A percentile compares a stretch with the other conserved stretches of the same genome.
Evolutionary conservation across 2,329 filamentous ascomycete genomes (phyloP).

Genomic region (Botrytis sinoallii): DNA sequence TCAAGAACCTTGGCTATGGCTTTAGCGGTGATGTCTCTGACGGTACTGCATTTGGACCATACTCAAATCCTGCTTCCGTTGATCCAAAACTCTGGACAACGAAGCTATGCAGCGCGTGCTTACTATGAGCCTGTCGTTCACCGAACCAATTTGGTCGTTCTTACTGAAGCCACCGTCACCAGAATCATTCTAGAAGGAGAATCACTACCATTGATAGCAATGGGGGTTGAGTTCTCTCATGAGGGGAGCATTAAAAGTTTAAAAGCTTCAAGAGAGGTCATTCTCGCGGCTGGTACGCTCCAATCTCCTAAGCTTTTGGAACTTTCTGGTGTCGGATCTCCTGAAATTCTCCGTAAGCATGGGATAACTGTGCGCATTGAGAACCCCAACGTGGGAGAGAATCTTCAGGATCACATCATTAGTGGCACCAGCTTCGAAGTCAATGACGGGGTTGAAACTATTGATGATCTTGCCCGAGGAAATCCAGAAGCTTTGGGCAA

Average conservation of each 20-base stretch:
- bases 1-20: background rate
- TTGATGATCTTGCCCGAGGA: background rate
- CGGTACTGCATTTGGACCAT: background rate
- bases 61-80: background rate
- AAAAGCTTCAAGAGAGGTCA: conserved; percentile 37
- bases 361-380: conserved; percentile 26
- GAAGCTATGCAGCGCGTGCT: background rate
- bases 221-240: conserved; percentile 24
- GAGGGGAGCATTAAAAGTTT: conserved; percentile 26
- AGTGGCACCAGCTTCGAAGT: background rate
- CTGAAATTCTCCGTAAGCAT: conserved; percentile 23
- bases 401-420: conserved; percentile 13
- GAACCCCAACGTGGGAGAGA: conserved; percentile 21
- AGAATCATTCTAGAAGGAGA: background rate
- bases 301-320: conserved; percentile 37
- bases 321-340: conserved; percentile 36
- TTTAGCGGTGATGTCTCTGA: too few relatives aligned
- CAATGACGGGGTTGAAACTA: background rate
- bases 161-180: background rate
- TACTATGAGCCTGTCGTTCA: background rate
- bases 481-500: background rate
- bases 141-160: background rate
- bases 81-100: background rate
- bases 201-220: background rate
- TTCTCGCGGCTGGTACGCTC: conserved; percentile 35